Conservation (phyloP, 768 basidiomycete genomes). For the Lentinula edodes region DNA sequence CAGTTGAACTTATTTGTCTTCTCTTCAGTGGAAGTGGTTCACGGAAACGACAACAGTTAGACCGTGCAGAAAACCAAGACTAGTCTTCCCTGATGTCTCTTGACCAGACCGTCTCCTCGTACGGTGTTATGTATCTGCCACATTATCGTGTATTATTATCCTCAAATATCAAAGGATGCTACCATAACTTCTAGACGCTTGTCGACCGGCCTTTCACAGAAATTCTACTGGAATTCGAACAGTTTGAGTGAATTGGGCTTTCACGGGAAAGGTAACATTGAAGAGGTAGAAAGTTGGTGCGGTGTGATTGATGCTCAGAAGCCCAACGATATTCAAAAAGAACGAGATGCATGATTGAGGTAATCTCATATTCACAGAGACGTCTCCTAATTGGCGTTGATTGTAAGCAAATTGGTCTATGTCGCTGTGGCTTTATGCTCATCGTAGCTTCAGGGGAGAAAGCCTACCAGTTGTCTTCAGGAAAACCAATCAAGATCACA, state of each 20-base stretch:
- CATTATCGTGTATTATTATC: no score
- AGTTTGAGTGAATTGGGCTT: slow-evolving; percentile 13
- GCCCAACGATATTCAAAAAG: background rate
- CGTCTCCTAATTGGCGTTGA: slow-evolving; percentile 11
- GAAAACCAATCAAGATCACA: no score
- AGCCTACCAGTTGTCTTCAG: background rate
- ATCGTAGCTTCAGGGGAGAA: slow-evolving; percentile 1
- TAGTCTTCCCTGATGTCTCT: background rate
- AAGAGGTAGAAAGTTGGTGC: slow-evolving; percentile 15
- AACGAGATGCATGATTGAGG: slow-evolving; percentile 13
- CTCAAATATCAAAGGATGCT: no score
- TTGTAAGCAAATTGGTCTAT: slow-evolving; percentile 18
- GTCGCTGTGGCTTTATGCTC: slow-evolving; percentile 15
- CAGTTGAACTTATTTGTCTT: slow-evolving; percentile 1
- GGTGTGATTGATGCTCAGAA: background rate
- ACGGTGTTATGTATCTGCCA: slow-evolving; percentile 3
- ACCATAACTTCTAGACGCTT: no score
- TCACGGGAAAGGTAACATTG: slow-evolving; percentile 12
- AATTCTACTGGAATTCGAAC: slow-evolving; percentile 11
- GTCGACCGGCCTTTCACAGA: slow-evolving; percentile 12
- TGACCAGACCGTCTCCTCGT: background rate
- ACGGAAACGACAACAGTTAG: slow-evolving; percentile 51
- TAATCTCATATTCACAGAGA: slow-evolving; percentile 19
- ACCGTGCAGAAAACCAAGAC: slow-evolving; percentile 14
- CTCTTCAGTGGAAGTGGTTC: slow-evolving; percentile 33